Percentiles rank a stretch among this genome's conserved stretches.
Conservation (phyloP, 768 basidiomycete species). For the Leucosporidium scottii region DNA sequence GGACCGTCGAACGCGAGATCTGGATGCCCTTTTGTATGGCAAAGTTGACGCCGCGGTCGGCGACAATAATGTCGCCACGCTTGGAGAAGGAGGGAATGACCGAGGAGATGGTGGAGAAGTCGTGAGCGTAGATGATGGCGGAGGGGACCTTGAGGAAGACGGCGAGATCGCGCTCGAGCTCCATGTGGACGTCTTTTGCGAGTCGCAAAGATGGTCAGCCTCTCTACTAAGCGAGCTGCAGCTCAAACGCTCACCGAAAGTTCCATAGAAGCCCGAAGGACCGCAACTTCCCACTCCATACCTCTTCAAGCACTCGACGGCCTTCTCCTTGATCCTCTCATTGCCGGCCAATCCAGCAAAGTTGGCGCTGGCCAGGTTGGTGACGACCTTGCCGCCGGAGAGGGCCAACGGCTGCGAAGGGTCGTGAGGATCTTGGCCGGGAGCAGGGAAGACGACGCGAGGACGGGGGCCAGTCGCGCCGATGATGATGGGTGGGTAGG, state of each 20-base stretch:
- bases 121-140: slow-evolving; percentile 87
- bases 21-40: slow-evolving; percentile 93
- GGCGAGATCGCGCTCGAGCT: slow-evolving; percentile 80
- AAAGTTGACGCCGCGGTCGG: slow-evolving; percentile 92
- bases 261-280: slow-evolving; percentile 95
- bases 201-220: neutral
- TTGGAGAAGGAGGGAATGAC: slow-evolving; percentile 98
- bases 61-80: slow-evolving; percentile 95
- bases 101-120: slow-evolving; percentile 81
- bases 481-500: slow-evolving; percentile 63
- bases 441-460: slow-evolving; percentile 50
- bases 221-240: neutral
- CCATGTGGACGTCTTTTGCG: slow-evolving; percentile 74
- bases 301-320: slow-evolving; percentile 72
- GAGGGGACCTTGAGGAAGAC: slow-evolving; percentile 83
- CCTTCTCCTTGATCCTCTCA: slow-evolving; percentile 75
- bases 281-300: slow-evolving; percentile 95
- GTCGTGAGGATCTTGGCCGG: slow-evolving; percentile 34
- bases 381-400: slow-evolving; percentile 59
- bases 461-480: slow-evolving; percentile 80
- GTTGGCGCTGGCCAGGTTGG: slow-evolving; percentile 85
- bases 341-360: slow-evolving; percentile 84
- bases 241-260: slow-evolving; percentile 61
- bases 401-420: slow-evolving; percentile 13
- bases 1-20: slow-evolving; percentile 80